phyloP scores from a whole-genome alignment of 805 yeast genomes.

The Teunomyces gatunensis region DNA sequence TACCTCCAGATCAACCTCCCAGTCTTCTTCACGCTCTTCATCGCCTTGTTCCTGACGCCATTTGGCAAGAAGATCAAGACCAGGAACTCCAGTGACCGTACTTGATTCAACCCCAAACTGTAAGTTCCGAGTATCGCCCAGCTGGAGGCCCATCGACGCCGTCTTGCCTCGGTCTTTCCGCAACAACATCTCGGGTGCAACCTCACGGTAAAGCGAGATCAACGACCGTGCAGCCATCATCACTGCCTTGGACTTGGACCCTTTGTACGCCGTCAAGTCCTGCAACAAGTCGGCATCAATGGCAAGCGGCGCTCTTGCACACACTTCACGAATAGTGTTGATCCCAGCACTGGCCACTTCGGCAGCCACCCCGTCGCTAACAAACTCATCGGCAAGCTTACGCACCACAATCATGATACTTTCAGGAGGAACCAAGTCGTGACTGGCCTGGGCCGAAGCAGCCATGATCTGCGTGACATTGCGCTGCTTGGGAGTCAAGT shows the following conservation, averaged over 20 bases:
- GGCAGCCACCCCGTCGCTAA: slow-evolving; percentile 96
- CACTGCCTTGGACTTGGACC: slow-evolving; percentile 91
- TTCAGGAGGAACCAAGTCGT: slow-evolving; percentile 97
- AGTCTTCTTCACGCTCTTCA: slow-evolving; percentile 47
- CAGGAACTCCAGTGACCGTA: slow-evolving; percentile 75
- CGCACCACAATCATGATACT: slow-evolving; percentile 74
- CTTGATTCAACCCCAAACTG: slow-evolving; percentile 73
- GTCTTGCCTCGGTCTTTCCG: slow-evolving; percentile 90
- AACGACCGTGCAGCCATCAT: slow-evolving; percentile 91
- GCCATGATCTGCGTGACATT: slow-evolving; percentile 97
- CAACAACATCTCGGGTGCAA: slow-evolving; percentile 93
- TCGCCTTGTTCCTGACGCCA: slow-evolving; percentile 71
- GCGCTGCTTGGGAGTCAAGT: slow-evolving; percentile 88
- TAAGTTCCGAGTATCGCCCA: slow-evolving; percentile 45
- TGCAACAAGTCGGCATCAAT: slow-evolving; percentile 85
- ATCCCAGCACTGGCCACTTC: slow-evolving; percentile 98
- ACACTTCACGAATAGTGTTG: slow-evolving; percentile 90
- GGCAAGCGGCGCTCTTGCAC: slow-evolving; percentile 91
- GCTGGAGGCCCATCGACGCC: slow-evolving; percentile 79
- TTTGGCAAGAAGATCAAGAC: slow-evolving; percentile 82
- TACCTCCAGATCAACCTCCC: slow-evolving; percentile 49
- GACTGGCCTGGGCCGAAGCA: slow-evolving; percentile 94
- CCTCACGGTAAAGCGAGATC: slow-evolving; percentile 83
- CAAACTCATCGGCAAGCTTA: slow-evolving; percentile 95
- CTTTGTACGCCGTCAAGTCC: slow-evolving; percentile 86